Evolutionary conservation across 805 yeast species (phyloP), one percentile per base, ranked within the genome.

Genomic region (Candida ulmi): DNA sequence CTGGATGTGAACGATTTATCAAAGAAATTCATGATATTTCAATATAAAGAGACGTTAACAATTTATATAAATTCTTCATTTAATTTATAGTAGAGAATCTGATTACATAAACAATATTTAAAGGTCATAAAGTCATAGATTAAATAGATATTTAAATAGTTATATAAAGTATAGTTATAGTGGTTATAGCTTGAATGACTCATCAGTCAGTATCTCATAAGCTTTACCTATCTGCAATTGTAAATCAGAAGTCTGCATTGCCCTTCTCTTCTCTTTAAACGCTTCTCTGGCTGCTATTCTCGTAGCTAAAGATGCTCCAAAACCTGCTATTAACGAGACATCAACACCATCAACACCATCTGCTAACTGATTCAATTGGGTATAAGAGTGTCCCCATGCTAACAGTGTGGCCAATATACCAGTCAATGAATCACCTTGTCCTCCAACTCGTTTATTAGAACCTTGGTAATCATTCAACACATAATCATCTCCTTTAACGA

Each of bases 361-460:
- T n/a, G n/a, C n/a, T n/a, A n/a, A n/a, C n/a, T n/a, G n/a, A n/a
- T n/a, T n/a, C n/a, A n/a, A n/a, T n/a, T 69, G 53, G 43, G 75
- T 72, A 55, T 85, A 83, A 11, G 83, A 81, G 18, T 72, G 55
- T 6, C 84, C 77, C 95, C 95, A 91, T 5, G 87, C 85, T 26
- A 85, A 54, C 52, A 91, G 68, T 0, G 95, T 82, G 1, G 90
- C 88, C n/a, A 88, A 62, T 18, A 86, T 67, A 0, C 99, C 99
- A 1, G 91, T 76, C 30, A 93, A 60, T 0, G 96, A 84, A 52
- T 93, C 99, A 19, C 99, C 99, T 63, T 93, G 98, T 0, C 99
- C 99, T 11, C 97, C 96, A 8, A 86, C 95, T 39, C 99, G 70
- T 54, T 86, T 83, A 36, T 65, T 61, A 7, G 93, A 81, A 1